Evolutionary conservation across 2,329 filamentous ascomycete genomes (phyloP).

Genomic region (Allantophomopsis lycopodina): DNA sequence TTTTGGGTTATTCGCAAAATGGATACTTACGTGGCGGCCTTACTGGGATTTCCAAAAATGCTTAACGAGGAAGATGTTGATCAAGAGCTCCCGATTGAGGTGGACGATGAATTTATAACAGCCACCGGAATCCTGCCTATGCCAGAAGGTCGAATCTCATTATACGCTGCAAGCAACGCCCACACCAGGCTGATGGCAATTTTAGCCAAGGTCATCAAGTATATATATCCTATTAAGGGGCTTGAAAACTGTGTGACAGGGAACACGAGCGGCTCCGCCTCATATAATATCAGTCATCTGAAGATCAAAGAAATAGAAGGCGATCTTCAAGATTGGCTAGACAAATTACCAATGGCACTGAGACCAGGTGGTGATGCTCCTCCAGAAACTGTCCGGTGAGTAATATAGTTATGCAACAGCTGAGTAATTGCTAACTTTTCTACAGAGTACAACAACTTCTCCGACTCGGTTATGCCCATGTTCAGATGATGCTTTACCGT

Average conservation of each 20-base stretch:
- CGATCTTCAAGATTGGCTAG: slow-evolving; percentile 49
- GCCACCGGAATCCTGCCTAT: slow-evolving; percentile 39
- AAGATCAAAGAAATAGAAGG: slow-evolving; percentile 51
- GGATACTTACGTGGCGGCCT: slow-evolving; percentile 55
- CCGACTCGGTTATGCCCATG: slow-evolving; percentile 68
- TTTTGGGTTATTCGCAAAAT: slow-evolving; percentile 59
- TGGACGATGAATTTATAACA: slow-evolving; percentile 57
- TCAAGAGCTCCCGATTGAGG: slow-evolving; percentile 47
- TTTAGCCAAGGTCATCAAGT: slow-evolving; percentile 48
- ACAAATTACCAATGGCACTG: slow-evolving; percentile 58
- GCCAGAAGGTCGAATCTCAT: slow-evolving; percentile 38
- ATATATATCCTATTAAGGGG: slow-evolving; percentile 51
- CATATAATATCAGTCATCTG: slow-evolving; percentile 48
- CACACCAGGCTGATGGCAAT: slow-evolving; percentile 50
- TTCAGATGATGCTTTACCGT: slow-evolving; percentile 70
- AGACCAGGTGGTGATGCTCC: slow-evolving; percentile 67
- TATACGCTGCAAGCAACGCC: slow-evolving; percentile 52
- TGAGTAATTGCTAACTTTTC: not conserved
- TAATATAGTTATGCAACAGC: slow-evolving; percentile 1
- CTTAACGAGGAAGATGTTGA: slow-evolving; percentile 53
- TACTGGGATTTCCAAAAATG: slow-evolving; percentile 52
- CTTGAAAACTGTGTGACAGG: slow-evolving; percentile 28
- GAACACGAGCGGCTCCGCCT: slow-evolving; percentile 25
- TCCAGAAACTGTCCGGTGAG: slow-evolving; percentile 63
- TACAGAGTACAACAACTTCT: slow-evolving; percentile 59